Percentiles rank a stretch among this genome's conserved stretches.
phyloP scores from a whole-genome alignment of 805 yeast genomes.

The Candida fluviatilis region DNA sequence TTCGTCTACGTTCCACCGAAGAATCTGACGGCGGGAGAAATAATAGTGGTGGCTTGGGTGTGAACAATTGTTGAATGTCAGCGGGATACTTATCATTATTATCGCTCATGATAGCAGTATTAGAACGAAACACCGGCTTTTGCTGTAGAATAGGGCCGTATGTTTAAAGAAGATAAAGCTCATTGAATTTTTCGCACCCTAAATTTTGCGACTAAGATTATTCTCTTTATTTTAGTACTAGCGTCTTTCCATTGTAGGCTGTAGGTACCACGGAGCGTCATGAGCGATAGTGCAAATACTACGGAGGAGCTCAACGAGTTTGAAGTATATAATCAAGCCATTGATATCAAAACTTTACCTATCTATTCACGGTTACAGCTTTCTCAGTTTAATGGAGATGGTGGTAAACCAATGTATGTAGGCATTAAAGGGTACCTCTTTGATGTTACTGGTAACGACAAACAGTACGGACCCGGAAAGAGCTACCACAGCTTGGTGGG shows the following conservation, averaged over 20 bases:
- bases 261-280: no score
- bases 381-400: constrained; percentile 27
- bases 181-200: neutral
- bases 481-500: constrained; percentile 73
- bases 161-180: no score
- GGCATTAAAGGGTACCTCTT: constrained; percentile 75
- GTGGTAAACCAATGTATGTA: constrained; percentile 49
- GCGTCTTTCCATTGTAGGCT: no score
- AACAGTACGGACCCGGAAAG: constrained; percentile 73
- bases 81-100: constrained; percentile 30
- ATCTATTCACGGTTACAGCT: constrained; percentile 31
- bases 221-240: no score
- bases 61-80: constrained; percentile 48
- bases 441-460: constrained; percentile 65
- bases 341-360: constrained; percentile 29
- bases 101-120: constrained; percentile 11
- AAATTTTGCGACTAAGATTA: no score
- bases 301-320: constrained; percentile 17
- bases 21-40: constrained; percentile 47
- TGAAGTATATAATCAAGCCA: constrained; percentile 24
- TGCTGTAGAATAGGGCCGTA: no score
- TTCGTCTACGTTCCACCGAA: constrained; percentile 44
- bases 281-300: neutral
- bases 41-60: constrained; percentile 54
- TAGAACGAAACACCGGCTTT: neutral